phyloP scores from a whole-genome alignment of 2,329 filamentous ascomycete species.

The Orbilia javanica region DNA sequence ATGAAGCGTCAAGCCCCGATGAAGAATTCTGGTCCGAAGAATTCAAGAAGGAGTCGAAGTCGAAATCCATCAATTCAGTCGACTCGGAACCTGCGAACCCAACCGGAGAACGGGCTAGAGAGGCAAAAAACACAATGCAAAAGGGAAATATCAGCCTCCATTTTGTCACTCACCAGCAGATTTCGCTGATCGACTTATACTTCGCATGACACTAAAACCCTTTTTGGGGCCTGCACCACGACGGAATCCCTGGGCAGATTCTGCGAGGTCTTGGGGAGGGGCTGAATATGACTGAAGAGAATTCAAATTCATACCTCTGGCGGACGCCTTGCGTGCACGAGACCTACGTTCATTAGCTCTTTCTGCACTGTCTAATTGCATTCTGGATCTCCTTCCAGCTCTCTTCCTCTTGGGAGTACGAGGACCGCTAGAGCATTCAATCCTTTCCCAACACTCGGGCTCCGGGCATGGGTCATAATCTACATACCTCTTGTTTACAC shows the following conservation, averaged over 20 bases:
- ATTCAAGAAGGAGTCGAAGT: conserved; percentile 22
- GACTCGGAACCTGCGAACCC: background rate
- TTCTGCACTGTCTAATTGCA: background rate
- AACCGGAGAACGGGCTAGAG: background rate
- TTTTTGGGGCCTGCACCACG: no score
- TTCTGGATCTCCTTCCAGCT: background rate
- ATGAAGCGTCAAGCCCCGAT: background rate
- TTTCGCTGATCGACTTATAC: conserved; percentile 24
- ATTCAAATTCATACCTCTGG: background rate
- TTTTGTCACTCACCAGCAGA: conserved; percentile 41
- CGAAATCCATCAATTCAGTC: conserved; percentile 27
- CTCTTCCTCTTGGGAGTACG: background rate
- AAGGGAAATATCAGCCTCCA: background rate
- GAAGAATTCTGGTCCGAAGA: background rate
- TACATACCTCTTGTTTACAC: conserved; percentile 40
- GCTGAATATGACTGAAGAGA: no score
- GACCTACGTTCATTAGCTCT: background rate
- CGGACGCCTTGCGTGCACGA: background rate
- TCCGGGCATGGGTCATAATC: background rate
- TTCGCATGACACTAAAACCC: no score
- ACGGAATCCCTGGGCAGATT: background rate
- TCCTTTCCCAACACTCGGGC: background rate
- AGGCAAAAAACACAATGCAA: background rate
- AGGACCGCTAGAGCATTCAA: background rate
- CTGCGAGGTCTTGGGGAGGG: background rate